Conservation (phyloP, 2,329 filamentous ascomycete genomes). For the Aureobasidium pullulans region DNA sequence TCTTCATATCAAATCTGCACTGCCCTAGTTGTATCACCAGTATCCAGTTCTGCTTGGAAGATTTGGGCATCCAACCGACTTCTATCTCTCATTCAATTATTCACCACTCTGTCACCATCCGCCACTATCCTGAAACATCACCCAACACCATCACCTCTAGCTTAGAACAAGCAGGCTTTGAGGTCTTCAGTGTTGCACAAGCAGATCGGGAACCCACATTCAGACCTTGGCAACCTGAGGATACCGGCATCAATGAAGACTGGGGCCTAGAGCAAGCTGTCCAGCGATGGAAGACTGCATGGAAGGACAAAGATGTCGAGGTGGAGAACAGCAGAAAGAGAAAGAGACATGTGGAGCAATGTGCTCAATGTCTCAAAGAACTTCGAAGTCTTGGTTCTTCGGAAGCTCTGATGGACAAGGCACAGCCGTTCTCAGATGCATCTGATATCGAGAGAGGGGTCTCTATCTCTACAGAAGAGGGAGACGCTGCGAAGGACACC, state of each 20-base stretch:
- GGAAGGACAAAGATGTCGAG: constrained; percentile 1
- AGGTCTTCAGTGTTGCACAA: constrained; percentile 45
- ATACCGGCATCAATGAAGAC: background rate
- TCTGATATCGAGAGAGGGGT: background rate
- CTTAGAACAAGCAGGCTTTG: constrained; percentile 53
- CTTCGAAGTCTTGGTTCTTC: background rate
- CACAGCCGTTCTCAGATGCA: background rate
- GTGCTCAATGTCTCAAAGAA: constrained; percentile 13
- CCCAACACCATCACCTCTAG: constrained; percentile 35
- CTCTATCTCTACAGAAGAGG: background rate
- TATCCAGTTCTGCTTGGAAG: constrained; percentile 52
- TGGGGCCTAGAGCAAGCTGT: constrained; percentile 17
- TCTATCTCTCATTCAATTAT: constrained; percentile 65
- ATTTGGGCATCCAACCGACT: constrained; percentile 40
- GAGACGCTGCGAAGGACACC: background rate
- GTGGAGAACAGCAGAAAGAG: constrained; percentile 9
- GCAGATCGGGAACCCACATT: background rate
- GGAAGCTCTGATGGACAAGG: background rate
- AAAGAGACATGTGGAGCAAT: constrained; percentile 15
- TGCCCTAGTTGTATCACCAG: constrained; percentile 65
- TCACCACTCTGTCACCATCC: constrained; percentile 59
- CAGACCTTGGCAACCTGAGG: background rate
- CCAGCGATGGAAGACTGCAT: constrained; percentile 16
- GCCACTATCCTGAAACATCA: constrained; percentile 41
- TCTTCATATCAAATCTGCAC: constrained; percentile 67